A percentile compares a stretch with the other conserved stretches of the same genome.
phyloP scores from a whole-genome alignment of 2,329 filamentous ascomycete genomes.

The Hyphodiscus sp. region DNA sequence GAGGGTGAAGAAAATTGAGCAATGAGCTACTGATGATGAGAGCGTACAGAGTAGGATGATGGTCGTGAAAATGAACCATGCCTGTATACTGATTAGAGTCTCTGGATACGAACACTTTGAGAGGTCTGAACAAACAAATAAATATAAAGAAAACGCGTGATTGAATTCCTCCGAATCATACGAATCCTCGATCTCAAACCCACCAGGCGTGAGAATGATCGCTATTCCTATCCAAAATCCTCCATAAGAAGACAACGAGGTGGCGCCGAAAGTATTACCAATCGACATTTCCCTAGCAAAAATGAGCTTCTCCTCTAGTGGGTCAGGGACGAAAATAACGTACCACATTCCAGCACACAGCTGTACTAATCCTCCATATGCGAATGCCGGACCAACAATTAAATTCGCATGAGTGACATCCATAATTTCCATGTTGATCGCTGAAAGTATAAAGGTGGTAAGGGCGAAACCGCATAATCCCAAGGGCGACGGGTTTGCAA shows the following conservation, averaged over 20 bases:
- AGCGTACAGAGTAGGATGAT: constrained; percentile 68
- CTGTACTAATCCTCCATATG: constrained; percentile 73
- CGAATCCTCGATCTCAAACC: constrained; percentile 53
- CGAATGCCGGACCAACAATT: constrained; percentile 62
- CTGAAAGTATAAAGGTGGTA: constrained; percentile 73
- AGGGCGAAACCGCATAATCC: constrained; percentile 74
- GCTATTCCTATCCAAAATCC: constrained; percentile 78
- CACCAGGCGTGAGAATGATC: constrained; percentile 61
- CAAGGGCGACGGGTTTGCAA: constrained; percentile 35
- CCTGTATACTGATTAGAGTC: constrained; percentile 20
- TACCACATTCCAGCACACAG: constrained; percentile 54
- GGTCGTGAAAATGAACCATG: constrained; percentile 83
- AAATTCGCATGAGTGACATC: constrained; percentile 57
- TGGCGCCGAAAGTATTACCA: constrained; percentile 83
- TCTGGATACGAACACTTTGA: background rate
- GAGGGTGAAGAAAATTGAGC: constrained; percentile 68
- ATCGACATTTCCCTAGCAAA: constrained; percentile 69
- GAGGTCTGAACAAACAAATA: constrained; percentile 34
- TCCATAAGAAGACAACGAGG: constrained; percentile 73
- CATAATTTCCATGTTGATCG: constrained; percentile 63
- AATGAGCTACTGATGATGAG: constrained; percentile 72
- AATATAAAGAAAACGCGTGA: constrained; percentile 66
- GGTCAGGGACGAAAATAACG: no score
- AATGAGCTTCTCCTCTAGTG: no score
- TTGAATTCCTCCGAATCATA: constrained; percentile 45